Evolutionary conservation across 2,329 filamentous ascomycete species (phyloP).

Genomic region (Pseudomassariella vexata): DNA sequence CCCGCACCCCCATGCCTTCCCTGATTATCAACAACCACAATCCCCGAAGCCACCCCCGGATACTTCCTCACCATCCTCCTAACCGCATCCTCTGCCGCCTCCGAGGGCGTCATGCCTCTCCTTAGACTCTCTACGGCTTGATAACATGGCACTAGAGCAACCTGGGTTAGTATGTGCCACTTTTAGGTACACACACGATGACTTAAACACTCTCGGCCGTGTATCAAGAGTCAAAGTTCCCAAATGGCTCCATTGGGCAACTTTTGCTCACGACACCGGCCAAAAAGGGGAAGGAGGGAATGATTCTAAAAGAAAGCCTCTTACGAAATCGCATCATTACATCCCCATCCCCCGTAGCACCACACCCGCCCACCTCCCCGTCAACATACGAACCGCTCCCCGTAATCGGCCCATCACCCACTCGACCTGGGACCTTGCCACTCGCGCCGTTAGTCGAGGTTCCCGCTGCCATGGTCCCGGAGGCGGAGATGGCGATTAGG

Average conservation of each 20-base stretch:
- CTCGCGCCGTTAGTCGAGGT: constrained; percentile 51
- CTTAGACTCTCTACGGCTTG: constrained; percentile 50
- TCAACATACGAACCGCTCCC: constrained; percentile 52
- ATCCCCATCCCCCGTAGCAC: constrained; percentile 51
- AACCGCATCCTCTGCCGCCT: constrained; percentile 46
- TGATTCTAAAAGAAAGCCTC: neutral
- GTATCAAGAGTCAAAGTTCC: neutral
- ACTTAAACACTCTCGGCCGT: constrained; percentile 45
- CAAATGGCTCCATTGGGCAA: neutral
- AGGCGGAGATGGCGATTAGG: constrained; percentile 37
- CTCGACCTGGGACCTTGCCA: constrained; percentile 49
- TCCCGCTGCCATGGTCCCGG: constrained; percentile 44
- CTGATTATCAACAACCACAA: constrained; percentile 43
- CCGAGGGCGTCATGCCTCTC: constrained; percentile 37
- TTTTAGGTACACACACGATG: too few species aligned
- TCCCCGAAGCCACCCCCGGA: constrained; percentile 37
- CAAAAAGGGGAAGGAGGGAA: neutral
- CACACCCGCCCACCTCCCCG: constrained; percentile 46
- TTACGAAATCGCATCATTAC: constrained; percentile 52
- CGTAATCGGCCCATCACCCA: constrained; percentile 49
- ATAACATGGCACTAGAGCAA: constrained; percentile 54
- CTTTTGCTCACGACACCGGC: neutral
- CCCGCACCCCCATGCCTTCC: constrained; percentile 45
- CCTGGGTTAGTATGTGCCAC: too few species aligned
- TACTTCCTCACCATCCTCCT: constrained; percentile 41